These are phyloP conservation scores for Phytopythium ostracodes DNA, from an alignment of 352 stramenopile species.

Conservation along the genomic window DNA sequence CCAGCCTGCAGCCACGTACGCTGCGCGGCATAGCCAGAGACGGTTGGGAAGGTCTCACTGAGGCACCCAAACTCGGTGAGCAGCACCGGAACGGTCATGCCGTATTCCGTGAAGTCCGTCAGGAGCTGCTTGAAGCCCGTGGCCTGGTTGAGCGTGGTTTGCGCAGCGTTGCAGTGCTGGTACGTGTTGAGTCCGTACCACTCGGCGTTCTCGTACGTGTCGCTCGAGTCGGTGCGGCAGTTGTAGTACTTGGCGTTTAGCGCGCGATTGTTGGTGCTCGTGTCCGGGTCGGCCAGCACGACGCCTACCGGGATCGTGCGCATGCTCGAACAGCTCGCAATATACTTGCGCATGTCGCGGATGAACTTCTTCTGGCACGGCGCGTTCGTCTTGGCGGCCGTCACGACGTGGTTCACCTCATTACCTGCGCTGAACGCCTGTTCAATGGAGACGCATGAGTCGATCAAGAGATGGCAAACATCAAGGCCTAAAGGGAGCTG, in stretches of 20 bases:
- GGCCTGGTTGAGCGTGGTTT: slow-evolving; percentile 29
- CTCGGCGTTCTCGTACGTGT: slow-evolving; percentile 70
- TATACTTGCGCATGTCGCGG: slow-evolving; percentile 74
- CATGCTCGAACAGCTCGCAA: slow-evolving; percentile 42
- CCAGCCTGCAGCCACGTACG: slow-evolving; percentile 56
- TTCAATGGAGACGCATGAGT: too few relatives aligned
- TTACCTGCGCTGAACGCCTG: slow-evolving; percentile 67
- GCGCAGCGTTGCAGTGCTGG: slow-evolving; percentile 56
- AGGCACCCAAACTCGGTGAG: slow-evolving; percentile 84
- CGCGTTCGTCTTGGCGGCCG: slow-evolving; percentile 38
- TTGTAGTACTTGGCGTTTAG: slow-evolving; percentile 84
- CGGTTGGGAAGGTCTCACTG: slow-evolving; percentile 44
- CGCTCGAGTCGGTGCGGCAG: slow-evolving; percentile 62
- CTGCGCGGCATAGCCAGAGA: slow-evolving; percentile 55
- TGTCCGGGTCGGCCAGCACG: slow-evolving; percentile 61
- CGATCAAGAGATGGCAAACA: too few relatives aligned
- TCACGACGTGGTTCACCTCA: slow-evolving; percentile 72
- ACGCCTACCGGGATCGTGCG: slow-evolving; percentile 78
- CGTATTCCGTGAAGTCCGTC: slow-evolving; percentile 53
- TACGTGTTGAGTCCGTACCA: slow-evolving; percentile 89
- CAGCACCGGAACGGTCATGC: slow-evolving; percentile 69
- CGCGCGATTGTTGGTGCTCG: slow-evolving; percentile 50
- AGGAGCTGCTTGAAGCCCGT: slow-evolving; percentile 58
- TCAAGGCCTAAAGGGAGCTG: too few relatives aligned
- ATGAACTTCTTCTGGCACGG: slow-evolving; percentile 90